A percentile compares a stretch with the other conserved stretches of the same genome.
Conservation (phyloP, 2,329 filamentous ascomycete species). For the Pseudofabraea citricarpa region DNA sequence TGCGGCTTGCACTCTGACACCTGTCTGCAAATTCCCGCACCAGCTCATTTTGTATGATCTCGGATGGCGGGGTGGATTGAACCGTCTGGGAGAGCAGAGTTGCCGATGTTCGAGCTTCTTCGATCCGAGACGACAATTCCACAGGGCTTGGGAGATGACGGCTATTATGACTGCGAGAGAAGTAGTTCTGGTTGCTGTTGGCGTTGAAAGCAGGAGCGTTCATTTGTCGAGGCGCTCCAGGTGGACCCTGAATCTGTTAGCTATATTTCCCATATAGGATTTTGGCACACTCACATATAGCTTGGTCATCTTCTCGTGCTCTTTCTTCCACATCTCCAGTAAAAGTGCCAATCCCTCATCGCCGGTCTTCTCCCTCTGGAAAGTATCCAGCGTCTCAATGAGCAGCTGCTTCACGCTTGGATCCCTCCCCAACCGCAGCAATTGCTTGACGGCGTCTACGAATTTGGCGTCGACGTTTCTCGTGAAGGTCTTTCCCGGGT, state of each 20-base stretch:
- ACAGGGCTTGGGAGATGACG: slow-evolving; percentile 56
- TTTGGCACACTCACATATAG: slow-evolving; percentile 33
- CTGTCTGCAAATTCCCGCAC: slow-evolving; percentile 88
- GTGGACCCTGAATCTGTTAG: slow-evolving; percentile 16
- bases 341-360: slow-evolving; percentile 71
- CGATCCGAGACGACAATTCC: slow-evolving; percentile 77
- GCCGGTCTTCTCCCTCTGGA: slow-evolving; percentile 60
- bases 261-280: slow-evolving; percentile 2
- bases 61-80: slow-evolving; percentile 72
- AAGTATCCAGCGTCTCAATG: slow-evolving; percentile 77
- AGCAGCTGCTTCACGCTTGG: slow-evolving; percentile 78
- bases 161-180: slow-evolving; percentile 45
- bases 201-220: slow-evolving; percentile 39
- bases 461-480: slow-evolving; percentile 85
- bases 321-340: slow-evolving; percentile 83
- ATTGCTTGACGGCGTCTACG: slow-evolving; percentile 66
- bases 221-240: slow-evolving; percentile 32
- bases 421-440: slow-evolving; percentile 68
- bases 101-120: slow-evolving; percentile 86
- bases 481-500: slow-evolving; percentile 88
- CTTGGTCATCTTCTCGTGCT: slow-evolving; percentile 61
- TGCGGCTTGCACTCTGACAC: slow-evolving; percentile 74
- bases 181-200: slow-evolving; percentile 51
- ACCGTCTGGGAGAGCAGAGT: slow-evolving; percentile 90
- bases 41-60: slow-evolving; percentile 79